These are phyloP conservation scores for slime mould (Dictyostelium discoideum) DNA, from an alignment of 78 protist genomes.

Conservation along the genomic window DNA sequence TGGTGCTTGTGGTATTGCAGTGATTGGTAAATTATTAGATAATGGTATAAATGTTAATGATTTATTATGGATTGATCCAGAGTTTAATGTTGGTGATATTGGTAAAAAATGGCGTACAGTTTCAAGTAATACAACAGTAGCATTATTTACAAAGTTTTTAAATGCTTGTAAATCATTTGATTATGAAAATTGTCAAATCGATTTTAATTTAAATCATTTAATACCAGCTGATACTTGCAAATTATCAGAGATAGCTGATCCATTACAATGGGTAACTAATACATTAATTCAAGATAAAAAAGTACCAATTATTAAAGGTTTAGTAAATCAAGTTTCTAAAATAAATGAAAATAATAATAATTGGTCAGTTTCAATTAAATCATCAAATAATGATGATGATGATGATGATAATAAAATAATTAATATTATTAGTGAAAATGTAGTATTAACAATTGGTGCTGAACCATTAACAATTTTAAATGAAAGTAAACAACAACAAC, in stretches of 20 bases:
- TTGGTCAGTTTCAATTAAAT: background rate
- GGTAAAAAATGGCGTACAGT: conserved; percentile 8
- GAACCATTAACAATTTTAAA: background rate
- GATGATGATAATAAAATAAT: background rate
- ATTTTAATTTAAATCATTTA: background rate
- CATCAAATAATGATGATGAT: background rate
- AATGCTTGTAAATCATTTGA: background rate
- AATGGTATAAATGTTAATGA: background rate
- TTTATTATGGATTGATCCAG: background rate
- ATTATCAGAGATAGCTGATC: background rate
- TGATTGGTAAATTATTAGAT: background rate
- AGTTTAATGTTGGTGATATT: background rate
- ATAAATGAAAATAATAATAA: background rate
- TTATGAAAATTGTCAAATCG: background rate
- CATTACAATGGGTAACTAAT: background rate
- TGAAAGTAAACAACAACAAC: background rate
- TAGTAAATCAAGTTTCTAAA: background rate
- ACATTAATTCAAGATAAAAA: background rate
- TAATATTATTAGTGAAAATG: background rate
- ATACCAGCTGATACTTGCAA: background rate
- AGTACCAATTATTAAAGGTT: background rate
- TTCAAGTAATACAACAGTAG: conserved; percentile 5
- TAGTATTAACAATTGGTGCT: background rate
- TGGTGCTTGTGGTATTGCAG: background rate
- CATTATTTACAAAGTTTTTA: background rate